These are phyloP conservation scores for Erodium moschatum DNA, from an alignment of 441 rosid species.

Conservation along the genomic window DNA sequence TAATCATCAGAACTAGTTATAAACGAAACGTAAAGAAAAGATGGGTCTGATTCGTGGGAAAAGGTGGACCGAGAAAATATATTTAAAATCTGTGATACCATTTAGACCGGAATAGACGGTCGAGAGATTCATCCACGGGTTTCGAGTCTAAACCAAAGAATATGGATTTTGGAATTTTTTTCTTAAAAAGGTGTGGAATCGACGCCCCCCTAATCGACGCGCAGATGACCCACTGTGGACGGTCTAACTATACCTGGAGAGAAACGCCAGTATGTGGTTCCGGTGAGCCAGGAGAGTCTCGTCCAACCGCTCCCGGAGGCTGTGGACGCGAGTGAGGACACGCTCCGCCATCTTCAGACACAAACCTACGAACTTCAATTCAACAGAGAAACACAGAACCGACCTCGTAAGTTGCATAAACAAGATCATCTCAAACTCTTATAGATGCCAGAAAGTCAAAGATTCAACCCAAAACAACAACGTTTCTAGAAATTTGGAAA, in stretches of 20 bases:
- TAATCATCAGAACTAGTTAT: no score
- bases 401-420: background rate
- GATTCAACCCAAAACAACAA: background rate
- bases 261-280: slow-evolving; percentile 77
- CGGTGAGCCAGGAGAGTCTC: slow-evolving; percentile 62
- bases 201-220: no score
- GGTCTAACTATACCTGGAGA: slow-evolving; percentile 75
- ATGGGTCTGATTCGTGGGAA: no score
- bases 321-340: slow-evolving; percentile 65
- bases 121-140: no score
- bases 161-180: no score
- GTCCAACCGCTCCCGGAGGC: slow-evolving; percentile 85
- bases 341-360: slow-evolving; percentile 36
- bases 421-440: background rate
- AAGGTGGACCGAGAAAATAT: no score
- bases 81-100: no score
- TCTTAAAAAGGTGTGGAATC: no score
- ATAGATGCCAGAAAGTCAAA: background rate
- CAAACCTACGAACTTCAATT: background rate
- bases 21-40: no score
- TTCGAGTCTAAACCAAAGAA: no score
- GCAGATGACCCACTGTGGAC: no score
- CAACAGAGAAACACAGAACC: background rate
- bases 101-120: no score
- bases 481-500: background rate